A percentile compares a stretch with the other conserved stretches of the same genome.
Evolutionary conservation across 805 yeast species (phyloP).

Genomic region (Yamadazyma philogaea): DNA sequence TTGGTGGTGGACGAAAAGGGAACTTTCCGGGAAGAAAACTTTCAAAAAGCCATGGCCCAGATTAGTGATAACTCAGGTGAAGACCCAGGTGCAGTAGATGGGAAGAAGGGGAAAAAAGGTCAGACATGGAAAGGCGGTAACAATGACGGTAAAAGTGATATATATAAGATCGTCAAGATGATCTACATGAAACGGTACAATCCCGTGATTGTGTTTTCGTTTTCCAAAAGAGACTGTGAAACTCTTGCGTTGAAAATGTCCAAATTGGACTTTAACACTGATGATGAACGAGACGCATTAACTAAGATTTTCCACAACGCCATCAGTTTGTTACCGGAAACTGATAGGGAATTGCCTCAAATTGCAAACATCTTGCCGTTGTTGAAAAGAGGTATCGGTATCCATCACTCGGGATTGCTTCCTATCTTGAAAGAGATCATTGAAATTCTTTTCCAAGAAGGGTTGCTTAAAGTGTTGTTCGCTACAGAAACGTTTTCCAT

Average conservation of each 20-base stretch:
- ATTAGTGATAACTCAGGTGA: slow-evolving; percentile 81
- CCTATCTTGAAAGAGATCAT: slow-evolving; percentile 94
- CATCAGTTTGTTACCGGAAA: slow-evolving; percentile 79
- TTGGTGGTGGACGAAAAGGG: slow-evolving; percentile 97
- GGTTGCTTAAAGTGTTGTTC: slow-evolving; percentile 86
- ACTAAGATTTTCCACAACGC: slow-evolving; percentile 91
- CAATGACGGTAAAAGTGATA: slow-evolving; percentile 75
- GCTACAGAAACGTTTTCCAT: slow-evolving; percentile 98
- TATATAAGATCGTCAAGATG: slow-evolving; percentile 95
- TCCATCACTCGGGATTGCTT: slow-evolving; percentile 94
- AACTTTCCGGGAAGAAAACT: slow-evolving; percentile 92
- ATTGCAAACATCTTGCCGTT: slow-evolving; percentile 88
- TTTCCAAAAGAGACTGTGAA: slow-evolving; percentile 96
- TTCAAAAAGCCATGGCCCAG: slow-evolving; percentile 97
- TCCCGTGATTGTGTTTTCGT: slow-evolving; percentile 98
- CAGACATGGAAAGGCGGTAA: slow-evolving; percentile 86
- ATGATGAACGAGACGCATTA: slow-evolving; percentile 89
- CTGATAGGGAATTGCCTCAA: slow-evolving; percentile 90
- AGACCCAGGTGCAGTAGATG: slow-evolving; percentile 63
- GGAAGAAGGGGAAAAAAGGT: slow-evolving; percentile 67
- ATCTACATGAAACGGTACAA: slow-evolving; percentile 94
- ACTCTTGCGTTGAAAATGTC: slow-evolving; percentile 92
- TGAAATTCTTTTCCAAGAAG: slow-evolving; percentile 96
- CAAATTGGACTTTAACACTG: slow-evolving; percentile 88
- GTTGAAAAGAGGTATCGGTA: slow-evolving; percentile 93